Base-by-base conservation (phyloP, 805 yeast species). In the Saccharomycopsis malanga region DNA sequence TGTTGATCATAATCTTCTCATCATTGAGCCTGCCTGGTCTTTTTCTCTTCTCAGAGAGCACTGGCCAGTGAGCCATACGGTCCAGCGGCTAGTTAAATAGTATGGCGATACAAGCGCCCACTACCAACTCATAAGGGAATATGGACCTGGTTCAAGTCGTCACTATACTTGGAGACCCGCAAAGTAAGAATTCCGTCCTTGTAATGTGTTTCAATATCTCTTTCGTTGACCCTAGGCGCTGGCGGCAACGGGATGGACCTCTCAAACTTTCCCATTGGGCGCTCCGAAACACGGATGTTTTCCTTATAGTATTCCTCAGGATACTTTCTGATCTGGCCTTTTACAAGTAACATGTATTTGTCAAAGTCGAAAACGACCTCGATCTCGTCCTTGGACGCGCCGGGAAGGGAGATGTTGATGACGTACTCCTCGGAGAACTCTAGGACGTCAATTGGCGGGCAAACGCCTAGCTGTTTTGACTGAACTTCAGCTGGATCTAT, bases 351-450 rank as follows among this genome's bases (percentile, higher is more conserved):
- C 4, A 40, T 30, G 22, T 49, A 38, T 6, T 46, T 17, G 20
- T 49, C 53, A 29, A 34, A 49, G 22, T 52, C 50, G 34, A 52
- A 52, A n/a, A 35, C 34, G 1, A 52, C 45, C 5, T 46, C 38
- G 15, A 52, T 46, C 14, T 48, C 46, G 4, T 38, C 29, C 35
- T 42, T 52, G 2, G 42, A 20, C n/a, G 48, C 49, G 4, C 55
- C 55, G 9, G 54, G 52, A 7, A 53, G 20, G 15, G 47, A 27
- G 12, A 53, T 17, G 27, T 53, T 47, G 29, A 71, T 61, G 42
- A 69, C 72, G 41, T 68, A 57, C 54, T 71, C 74, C 3, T 62
- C 63, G 1, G 65, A 61, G 42, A 61, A 57, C 20, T 50, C 56
- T 15, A 67, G 44, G 46, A 65, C 67, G 44, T 59, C 58, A 24